Base-by-base conservation (phyloP, 225 moss, liverwort and hornwort species). In the Pleurozium schreberi region DNA sequence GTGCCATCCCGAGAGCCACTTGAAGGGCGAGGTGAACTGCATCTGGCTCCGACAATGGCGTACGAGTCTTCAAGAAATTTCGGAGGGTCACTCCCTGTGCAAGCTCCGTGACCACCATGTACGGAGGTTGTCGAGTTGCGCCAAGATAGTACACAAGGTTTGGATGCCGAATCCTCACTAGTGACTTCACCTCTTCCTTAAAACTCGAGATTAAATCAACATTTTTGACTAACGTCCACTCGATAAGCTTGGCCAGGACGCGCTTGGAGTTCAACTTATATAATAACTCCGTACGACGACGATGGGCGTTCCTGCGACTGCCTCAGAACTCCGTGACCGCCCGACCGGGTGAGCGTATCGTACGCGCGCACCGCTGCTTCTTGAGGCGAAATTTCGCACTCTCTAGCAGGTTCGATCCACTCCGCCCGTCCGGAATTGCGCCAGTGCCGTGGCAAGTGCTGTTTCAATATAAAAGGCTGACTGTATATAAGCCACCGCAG, bases 111-210 rank as follows among this genome's bases (percentile, higher is more conserved):
- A 91, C 40, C 16, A 91, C 93, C 82, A 91, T 62, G 64, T 83
- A 88, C 18, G 83, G 92, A 63, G 69, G 40, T 34, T 62, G 71
- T 67, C 53, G 75, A 20, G 93, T 93, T 40, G 91, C 91, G 50
- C 93, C 91, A 59, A 90, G 60, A 42, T 90, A 93, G 53, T 88
- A 88, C 34, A 93, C 91, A 43, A 93, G 91, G 70, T 93, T 93
- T 30, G 89, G 89, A 86, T 93, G 93, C 84, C 85, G 91, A 78
- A 93, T 83, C 83, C 78, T 90, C 86, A 88, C 90, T 21, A 93
- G 80, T 42, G 88, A 69, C 55, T 50, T 66, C 21, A 91, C 52
- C 88, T 93, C 93, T 2, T 36, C 73, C 89, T 80, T 88, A 36
- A 90, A 83, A 50, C 28, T 67, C 91, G 5, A 43, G 66, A 80